phyloP scores from a whole-genome alignment of 176 grass and related monocot genomes.

The Carex cristatella region DNA sequence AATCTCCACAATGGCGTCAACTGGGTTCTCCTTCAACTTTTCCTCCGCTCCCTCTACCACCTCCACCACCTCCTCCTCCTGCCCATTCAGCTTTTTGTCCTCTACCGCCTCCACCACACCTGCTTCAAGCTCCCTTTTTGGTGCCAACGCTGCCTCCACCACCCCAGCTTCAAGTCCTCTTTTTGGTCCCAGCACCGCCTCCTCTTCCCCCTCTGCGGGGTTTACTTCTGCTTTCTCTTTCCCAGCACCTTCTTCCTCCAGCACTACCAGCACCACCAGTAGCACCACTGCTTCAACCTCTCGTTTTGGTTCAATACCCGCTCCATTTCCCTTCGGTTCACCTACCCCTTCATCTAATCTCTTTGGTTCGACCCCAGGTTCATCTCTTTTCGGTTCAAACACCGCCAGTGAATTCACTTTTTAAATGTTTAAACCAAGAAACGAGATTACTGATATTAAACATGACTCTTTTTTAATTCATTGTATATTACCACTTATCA shows the following conservation, averaged over 20 bases:
- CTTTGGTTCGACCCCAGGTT: not conserved
- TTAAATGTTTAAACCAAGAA: too few relatives aligned
- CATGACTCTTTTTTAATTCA: not conserved
- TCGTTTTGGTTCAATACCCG: not conserved
- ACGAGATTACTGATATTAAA: too few relatives aligned
- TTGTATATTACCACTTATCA: not conserved
- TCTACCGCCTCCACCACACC: constrained; percentile 23
- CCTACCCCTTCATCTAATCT: constrained; percentile 3
- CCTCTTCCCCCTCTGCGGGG: constrained; percentile 37
- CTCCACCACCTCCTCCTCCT: constrained; percentile 6
- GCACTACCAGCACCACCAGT: constrained; percentile 12
- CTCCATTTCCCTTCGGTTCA: constrained; percentile 10
- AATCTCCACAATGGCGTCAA: not conserved
- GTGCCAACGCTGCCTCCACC: constrained; percentile 31
- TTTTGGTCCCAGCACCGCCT: constrained; percentile 15
- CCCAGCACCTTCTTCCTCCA: constrained; percentile 7
- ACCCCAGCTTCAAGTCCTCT: constrained; percentile 28
- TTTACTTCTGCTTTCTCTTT: constrained; percentile 32
- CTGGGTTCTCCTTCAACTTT: constrained; percentile 4
- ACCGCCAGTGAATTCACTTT: not conserved
- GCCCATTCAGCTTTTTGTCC: not conserved
- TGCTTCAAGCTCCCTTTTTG: constrained; percentile 25
- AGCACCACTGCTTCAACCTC: constrained; percentile 15
- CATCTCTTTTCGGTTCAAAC: constrained; percentile 8
- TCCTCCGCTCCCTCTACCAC: not conserved